Conservation (phyloP, 1,139 yeast species). For the Candida gigantensis region DNA sequence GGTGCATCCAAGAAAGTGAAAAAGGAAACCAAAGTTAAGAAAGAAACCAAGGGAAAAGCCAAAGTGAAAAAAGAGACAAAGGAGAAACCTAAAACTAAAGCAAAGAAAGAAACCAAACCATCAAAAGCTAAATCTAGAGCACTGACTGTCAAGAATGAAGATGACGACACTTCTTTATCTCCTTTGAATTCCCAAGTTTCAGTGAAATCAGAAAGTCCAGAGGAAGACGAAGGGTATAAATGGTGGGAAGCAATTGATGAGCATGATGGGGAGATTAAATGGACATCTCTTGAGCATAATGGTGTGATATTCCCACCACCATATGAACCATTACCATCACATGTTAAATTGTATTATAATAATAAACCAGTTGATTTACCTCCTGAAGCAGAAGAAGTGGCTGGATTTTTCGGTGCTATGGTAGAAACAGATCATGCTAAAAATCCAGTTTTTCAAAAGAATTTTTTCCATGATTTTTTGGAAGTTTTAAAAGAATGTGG, state of each 20-base stretch:
- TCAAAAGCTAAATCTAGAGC: conserved; percentile 4
- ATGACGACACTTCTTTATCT: no score
- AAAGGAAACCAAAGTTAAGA: conserved; percentile 2
- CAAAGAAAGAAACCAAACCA: conserved; percentile 4
- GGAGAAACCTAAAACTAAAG: conserved; percentile 1
- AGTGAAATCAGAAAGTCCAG: conserved; percentile 20
- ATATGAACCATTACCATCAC: conserved; percentile 82
- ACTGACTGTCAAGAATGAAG: conserved; percentile 8
- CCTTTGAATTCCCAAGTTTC: conserved; percentile 4
- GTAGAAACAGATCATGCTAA: conserved; percentile 85
- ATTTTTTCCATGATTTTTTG: conserved; percentile 79
- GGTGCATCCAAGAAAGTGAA: conserved; percentile 7
- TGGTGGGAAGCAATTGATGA: conserved; percentile 85
- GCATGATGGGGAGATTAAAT: conserved; percentile 65
- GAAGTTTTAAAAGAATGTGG: conserved; percentile 66
- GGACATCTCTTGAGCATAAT: conserved; percentile 83
- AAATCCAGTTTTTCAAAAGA: conserved; percentile 82
- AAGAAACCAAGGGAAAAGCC: conserved; percentile 5
- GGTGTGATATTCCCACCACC: conserved; percentile 95
- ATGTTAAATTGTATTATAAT: conserved; percentile 73
- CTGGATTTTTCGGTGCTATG: conserved; percentile 91
- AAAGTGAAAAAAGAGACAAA: conserved; percentile 7
- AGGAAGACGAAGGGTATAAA: conserved; percentile 62
- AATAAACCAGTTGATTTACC: conserved; percentile 76
- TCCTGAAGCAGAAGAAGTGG: conserved; percentile 89